Evolutionary conservation across 371 early-diverging fungal genomes (phyloP), one percentile per base, ranked within the genome.

Genomic region (Mortierella sp.): DNA sequence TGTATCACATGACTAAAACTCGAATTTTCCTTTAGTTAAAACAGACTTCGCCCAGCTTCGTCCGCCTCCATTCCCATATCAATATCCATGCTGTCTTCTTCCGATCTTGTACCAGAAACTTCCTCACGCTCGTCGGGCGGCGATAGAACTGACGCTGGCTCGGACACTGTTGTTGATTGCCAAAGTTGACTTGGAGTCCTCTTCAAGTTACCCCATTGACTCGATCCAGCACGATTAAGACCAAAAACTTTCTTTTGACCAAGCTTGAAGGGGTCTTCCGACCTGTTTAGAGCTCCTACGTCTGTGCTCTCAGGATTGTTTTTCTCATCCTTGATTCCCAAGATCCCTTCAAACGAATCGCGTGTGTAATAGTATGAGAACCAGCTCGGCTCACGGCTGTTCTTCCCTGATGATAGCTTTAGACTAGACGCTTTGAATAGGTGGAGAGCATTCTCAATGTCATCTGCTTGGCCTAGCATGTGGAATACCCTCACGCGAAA

Each of bases 351-450:
- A 20, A 72, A 78, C 5, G 69, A 70, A 22, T 78, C 74, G 10
- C 69, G 73, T 2, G 70, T 43, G 30, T 69, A 78, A 51, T 78
- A 80, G 47, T 68, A 80, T 20, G 75, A 61, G 54, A 62, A 80
- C 80, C 80, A 80, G 24, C 72, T 75, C 2, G 80, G 80, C 32
- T 65, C 74, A 32, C 68, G 72, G 45, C 51, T 57, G 26, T 60
- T 71, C 52, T 47, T 47, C 12, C 54, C 68, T 6, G 67, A 60
- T 0, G 35, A n/a, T 11, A 75, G 24, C 28, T 63, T 45, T 35
- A 43, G 0, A 43, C 49, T 69, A 10, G 28, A 26, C 0, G 37
- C 20, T 58, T 49, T 66, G 59, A 60, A 80, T 22, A 28, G 51
- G 9, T 12, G 24, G 28, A 80, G 24, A 0, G 66, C 35, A 12